Percentiles rank a stretch among this genome's conserved stretches.
phyloP scores from a whole-genome alignment of 805 yeast species.

The Yarrowia sp. region DNA sequence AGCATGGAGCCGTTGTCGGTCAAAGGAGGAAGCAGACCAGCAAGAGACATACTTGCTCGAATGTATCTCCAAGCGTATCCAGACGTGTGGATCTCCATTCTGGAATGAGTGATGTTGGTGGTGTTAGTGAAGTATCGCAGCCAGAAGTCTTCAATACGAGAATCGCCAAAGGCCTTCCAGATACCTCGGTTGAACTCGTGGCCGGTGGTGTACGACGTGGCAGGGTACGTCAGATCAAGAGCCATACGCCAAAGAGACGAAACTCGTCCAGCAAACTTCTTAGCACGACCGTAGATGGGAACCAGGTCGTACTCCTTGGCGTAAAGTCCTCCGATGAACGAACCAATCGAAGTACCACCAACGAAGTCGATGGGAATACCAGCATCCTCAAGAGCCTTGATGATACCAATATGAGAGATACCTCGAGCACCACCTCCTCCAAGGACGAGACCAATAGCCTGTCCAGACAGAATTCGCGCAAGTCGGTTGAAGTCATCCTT shows the following conservation, averaged over 20 bases:
- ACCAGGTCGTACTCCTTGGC: conserved; percentile 90
- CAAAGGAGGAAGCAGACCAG: conserved; percentile 83
- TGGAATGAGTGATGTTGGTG: conserved; percentile 89
- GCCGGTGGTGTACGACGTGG: conserved; percentile 93
- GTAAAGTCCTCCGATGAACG: conserved; percentile 92
- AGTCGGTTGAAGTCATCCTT: conserved; percentile 86
- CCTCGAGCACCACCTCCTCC: conserved; percentile 99
- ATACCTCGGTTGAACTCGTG: conserved; percentile 95
- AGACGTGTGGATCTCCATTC: conserved; percentile 88
- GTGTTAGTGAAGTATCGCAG: conserved; percentile 83
- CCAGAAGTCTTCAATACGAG: conserved; percentile 96
- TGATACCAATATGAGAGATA: conserved; percentile 83
- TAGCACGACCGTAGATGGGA: conserved; percentile 85
- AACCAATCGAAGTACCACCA: conserved; percentile 96
- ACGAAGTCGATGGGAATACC: conserved; percentile 92
- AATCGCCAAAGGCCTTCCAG: conserved; percentile 94
- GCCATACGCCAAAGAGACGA: conserved; percentile 82
- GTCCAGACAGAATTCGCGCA: conserved; percentile 86
- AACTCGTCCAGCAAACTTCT: conserved; percentile 78
- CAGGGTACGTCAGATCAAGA: conserved; percentile 86
- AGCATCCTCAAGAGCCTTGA: conserved; percentile 83
- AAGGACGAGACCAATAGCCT: conserved; percentile 88
- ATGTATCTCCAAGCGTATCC: conserved; percentile 96
- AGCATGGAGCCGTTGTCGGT: conserved; percentile 90
- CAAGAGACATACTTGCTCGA: conserved; percentile 94